Conservation (phyloP, 1,284 basidiomycete species). For the Schizopora paradoxa region DNA sequence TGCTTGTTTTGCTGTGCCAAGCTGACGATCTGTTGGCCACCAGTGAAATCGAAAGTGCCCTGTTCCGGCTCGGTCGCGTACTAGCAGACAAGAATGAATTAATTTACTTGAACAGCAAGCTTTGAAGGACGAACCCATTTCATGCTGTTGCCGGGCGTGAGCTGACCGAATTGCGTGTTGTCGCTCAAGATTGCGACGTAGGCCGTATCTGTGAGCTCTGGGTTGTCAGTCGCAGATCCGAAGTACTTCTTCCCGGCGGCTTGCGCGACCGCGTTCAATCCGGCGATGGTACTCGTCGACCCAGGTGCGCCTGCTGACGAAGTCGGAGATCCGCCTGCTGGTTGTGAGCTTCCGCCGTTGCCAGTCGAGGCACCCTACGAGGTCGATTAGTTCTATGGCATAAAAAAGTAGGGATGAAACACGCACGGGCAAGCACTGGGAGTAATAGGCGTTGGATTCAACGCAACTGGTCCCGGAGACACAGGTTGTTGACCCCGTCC, state of each 20-base stretch:
- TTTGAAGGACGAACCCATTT: slow-evolving; percentile 28
- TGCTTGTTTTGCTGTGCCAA: slow-evolving; percentile 24
- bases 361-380: not conserved
- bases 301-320: slow-evolving; percentile 1
- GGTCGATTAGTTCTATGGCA: not conserved
- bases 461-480: slow-evolving; percentile 26
- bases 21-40: slow-evolving; percentile 25
- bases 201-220: slow-evolving; percentile 22
- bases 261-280: slow-evolving; percentile 18
- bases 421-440: slow-evolving; percentile 26
- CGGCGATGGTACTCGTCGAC: not conserved
- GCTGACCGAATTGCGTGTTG: slow-evolving; percentile 30
- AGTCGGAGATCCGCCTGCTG: not conserved
- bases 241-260: slow-evolving; percentile 25
- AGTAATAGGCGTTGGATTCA: slow-evolving; percentile 27
- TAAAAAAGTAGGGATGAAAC: not conserved
- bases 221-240: slow-evolving; percentile 24
- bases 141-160: slow-evolving; percentile 36
- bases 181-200: slow-evolving; percentile 22
- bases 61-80: slow-evolving; percentile 21
- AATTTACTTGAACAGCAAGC: not conserved
- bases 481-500: slow-evolving; percentile 30
- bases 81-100: not conserved
- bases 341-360: not conserved
- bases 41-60: slow-evolving; percentile 25